Conservation (phyloP, 495 filamentous ascomycete species). For the Penicillium subrubescens region DNA sequence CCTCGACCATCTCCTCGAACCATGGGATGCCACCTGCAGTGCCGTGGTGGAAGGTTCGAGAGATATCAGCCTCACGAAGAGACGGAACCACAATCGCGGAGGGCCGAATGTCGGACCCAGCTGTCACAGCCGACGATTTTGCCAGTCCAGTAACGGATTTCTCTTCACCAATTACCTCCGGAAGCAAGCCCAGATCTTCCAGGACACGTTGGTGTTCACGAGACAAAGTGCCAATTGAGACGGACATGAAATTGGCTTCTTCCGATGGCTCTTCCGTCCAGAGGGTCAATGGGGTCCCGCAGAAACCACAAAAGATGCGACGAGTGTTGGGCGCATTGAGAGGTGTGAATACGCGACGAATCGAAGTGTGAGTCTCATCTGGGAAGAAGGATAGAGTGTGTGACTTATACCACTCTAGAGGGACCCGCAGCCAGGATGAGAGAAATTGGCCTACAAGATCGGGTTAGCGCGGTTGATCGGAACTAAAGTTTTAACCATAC, state of each 20-base stretch:
- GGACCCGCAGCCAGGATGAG: slow-evolving; percentile 77
- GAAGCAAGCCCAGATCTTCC: slow-evolving; percentile 67
- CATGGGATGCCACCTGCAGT: slow-evolving; percentile 65
- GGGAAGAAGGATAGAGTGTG: slow-evolving; percentile 70
- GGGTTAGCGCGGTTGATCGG: slow-evolving; percentile 14
- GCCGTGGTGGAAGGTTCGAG: slow-evolving; percentile 34
- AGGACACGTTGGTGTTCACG: slow-evolving; percentile 66
- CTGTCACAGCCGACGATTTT: slow-evolving; percentile 7
- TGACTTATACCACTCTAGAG: slow-evolving; percentile 73
- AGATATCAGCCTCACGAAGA: slow-evolving; percentile 20
- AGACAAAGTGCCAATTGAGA: slow-evolving; percentile 72
- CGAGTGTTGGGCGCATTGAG: slow-evolving; percentile 57
- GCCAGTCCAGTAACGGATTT: slow-evolving; percentile 14
- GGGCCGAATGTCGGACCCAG: slow-evolving; percentile 11
- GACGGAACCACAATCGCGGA: slow-evolving; percentile 28
- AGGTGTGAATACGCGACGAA: slow-evolving; percentile 71
- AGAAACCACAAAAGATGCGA: slow-evolving; percentile 88
- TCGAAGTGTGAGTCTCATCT: slow-evolving; percentile 73
- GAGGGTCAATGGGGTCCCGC: slow-evolving; percentile 76
- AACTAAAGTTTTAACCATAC: background rate
- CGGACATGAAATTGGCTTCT: slow-evolving; percentile 72
- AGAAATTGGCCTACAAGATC: slow-evolving; percentile 67
- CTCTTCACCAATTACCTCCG: slow-evolving; percentile 48
- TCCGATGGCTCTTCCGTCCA: slow-evolving; percentile 72
- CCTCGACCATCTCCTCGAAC: slow-evolving; percentile 80